A percentile compares a stretch with the other conserved stretches of the same genome.
Conservation (phyloP, 495 filamentous ascomycete genomes). For the Xylaria sp. region DNA sequence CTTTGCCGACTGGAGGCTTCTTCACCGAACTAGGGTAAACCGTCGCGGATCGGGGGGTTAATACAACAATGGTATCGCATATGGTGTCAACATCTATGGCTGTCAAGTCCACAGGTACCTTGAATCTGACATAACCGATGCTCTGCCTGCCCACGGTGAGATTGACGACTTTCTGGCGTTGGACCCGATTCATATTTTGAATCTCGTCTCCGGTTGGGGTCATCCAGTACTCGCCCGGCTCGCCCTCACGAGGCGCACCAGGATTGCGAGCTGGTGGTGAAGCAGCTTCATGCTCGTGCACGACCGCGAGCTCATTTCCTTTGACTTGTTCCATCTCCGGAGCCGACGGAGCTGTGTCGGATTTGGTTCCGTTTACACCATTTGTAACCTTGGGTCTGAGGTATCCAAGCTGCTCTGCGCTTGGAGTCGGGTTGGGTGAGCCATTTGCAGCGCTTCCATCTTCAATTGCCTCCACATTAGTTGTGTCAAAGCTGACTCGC, state of each 20-base stretch:
- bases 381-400: slow-evolving; percentile 62
- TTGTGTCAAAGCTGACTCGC: slow-evolving; percentile 87
- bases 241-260: slow-evolving; percentile 55
- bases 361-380: slow-evolving; percentile 56
- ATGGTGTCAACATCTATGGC: slow-evolving; percentile 73
- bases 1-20: slow-evolving; percentile 84
- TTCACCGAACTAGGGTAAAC: slow-evolving; percentile 78
- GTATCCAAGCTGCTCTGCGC: slow-evolving; percentile 71
- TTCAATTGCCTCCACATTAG: slow-evolving; percentile 51
- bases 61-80: slow-evolving; percentile 72
- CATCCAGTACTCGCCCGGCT: slow-evolving; percentile 85
- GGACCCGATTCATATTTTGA: slow-evolving; percentile 71
- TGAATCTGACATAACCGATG: slow-evolving; percentile 81
- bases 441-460: slow-evolving; percentile 50
- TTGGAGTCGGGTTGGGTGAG: slow-evolving; percentile 51
- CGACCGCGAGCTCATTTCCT: slow-evolving; percentile 78
- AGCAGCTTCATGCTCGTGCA: slow-evolving; percentile 70
- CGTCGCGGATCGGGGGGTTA: slow-evolving; percentile 77
- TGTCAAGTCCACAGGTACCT: slow-evolving; percentile 80
- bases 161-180: slow-evolving; percentile 71
- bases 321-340: slow-evolving; percentile 77
- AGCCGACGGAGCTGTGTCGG: slow-evolving; percentile 49
- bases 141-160: slow-evolving; percentile 84
- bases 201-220: slow-evolving; percentile 74
- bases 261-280: slow-evolving; percentile 39